phyloP scores from a whole-genome alignment of 495 filamentous ascomycete species.

The Podospora sp. region DNA sequence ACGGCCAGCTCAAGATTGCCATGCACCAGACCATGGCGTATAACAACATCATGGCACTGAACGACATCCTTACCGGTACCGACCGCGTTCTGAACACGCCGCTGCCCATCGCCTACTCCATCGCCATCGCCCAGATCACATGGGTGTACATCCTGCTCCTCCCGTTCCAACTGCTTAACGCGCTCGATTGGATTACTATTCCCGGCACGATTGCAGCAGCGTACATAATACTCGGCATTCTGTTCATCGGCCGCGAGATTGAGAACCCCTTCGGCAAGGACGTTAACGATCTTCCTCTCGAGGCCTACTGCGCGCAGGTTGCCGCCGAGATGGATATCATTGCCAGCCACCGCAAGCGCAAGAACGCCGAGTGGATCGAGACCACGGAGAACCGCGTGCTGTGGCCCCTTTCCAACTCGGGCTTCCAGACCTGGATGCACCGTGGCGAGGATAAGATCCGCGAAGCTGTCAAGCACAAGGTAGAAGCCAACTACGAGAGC shows the following conservation, averaged over 20 bases:
- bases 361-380: slow-evolving; percentile 59
- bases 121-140: slow-evolving; percentile 83
- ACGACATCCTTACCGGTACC: slow-evolving; percentile 72
- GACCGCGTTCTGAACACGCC: slow-evolving; percentile 86
- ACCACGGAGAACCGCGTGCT: slow-evolving; percentile 64
- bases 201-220: slow-evolving; percentile 76
- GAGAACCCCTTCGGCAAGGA: slow-evolving; percentile 89
- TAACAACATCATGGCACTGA: slow-evolving; percentile 60
- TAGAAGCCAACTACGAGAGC: slow-evolving; percentile 40
- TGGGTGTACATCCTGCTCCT: slow-evolving; percentile 84
- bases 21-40: slow-evolving; percentile 56
- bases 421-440: slow-evolving; percentile 62
- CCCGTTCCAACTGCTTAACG: slow-evolving; percentile 75
- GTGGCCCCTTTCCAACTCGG: slow-evolving; percentile 64
- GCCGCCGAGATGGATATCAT: slow-evolving; percentile 74
- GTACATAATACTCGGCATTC: slow-evolving; percentile 89
- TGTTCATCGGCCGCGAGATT: slow-evolving; percentile 81
- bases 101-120: slow-evolving; percentile 80
- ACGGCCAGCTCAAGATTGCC: slow-evolving; percentile 56
- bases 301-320: slow-evolving; percentile 73
- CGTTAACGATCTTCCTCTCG: slow-evolving; percentile 83
- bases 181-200: slow-evolving; percentile 76
- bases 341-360: slow-evolving; percentile 58
- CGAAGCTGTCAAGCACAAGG: slow-evolving; percentile 43
- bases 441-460: slow-evolving; percentile 54